Evolutionary conservation across 2,329 filamentous ascomycete species (phyloP).

Genomic region (Metarhizium robertsii): DNA sequence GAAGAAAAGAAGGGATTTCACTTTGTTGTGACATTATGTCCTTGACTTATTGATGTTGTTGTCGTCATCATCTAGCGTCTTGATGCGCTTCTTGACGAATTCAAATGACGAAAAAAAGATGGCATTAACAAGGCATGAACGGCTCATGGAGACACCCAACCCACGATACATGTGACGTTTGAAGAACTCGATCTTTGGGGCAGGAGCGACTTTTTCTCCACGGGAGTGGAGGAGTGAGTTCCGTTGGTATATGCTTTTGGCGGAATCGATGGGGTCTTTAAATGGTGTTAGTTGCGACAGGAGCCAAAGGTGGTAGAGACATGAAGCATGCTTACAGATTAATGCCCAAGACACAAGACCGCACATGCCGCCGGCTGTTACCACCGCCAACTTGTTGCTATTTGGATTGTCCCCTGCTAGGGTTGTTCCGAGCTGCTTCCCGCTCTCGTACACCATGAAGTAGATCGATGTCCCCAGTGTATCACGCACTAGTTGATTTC

Average conservation of each 20-base stretch:
- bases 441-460: conserved; percentile 82
- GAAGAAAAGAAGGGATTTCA: background rate
- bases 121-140: conserved; percentile 75
- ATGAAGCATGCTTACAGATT: conserved; percentile 40
- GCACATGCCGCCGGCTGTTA: conserved; percentile 70
- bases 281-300: conserved; percentile 2
- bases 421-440: conserved; percentile 72
- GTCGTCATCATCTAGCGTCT: conserved; percentile 37
- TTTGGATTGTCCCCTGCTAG: conserved; percentile 61
- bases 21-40: conserved; percentile 8
- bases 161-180: conserved; percentile 73
- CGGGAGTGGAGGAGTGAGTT: conserved; percentile 64
- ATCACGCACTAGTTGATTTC: conserved; percentile 53
- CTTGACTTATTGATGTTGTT: conserved; percentile 8
- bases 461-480: conserved; percentile 78
- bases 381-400: conserved; percentile 71
- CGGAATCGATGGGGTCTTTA: conserved; percentile 64
- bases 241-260: conserved; percentile 78
- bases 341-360: conserved; percentile 76
- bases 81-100: conserved; percentile 64
- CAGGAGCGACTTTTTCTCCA: conserved; percentile 52
- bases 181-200: conserved; percentile 70
- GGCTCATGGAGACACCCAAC: conserved; percentile 72
- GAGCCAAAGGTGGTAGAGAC: background rate
- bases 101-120: conserved; percentile 89